Conservation (phyloP, 139 green algal genomes). For the Spirogloea muscicola region DNA sequence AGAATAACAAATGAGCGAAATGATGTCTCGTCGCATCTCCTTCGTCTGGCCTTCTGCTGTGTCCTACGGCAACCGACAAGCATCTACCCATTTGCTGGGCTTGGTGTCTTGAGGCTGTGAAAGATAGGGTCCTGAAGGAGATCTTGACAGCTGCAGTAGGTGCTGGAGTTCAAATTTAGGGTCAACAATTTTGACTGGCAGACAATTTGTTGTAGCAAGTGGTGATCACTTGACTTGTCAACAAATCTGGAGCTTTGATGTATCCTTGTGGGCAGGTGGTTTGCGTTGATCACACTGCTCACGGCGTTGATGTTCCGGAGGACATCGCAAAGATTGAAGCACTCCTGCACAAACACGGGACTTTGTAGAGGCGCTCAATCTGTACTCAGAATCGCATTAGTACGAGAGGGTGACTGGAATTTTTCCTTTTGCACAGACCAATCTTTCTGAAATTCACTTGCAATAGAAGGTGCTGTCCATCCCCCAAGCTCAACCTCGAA, state of each 20-base stretch:
- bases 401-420: too few relatives aligned
- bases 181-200: neutral
- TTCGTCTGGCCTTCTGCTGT: neutral
- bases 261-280: constrained; percentile 41
- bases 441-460: too few relatives aligned
- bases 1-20: neutral
- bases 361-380: too few relatives aligned
- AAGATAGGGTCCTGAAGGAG: neutral
- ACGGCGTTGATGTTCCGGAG: constrained; percentile 66
- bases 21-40: neutral
- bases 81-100: too few relatives aligned
- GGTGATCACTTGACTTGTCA: neutral
- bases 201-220: neutral
- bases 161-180: neutral
- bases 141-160: too few relatives aligned
- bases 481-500: too few relatives aligned
- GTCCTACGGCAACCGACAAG: neutral
- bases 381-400: too few relatives aligned
- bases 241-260: neutral
- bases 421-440: too few relatives aligned
- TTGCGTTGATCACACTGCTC: constrained; percentile 60
- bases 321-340: constrained; percentile 61
- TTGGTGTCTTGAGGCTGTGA: neutral
- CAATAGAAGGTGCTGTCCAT: too few relatives aligned
- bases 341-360: constrained; percentile 55